Evolutionary conservation across 176 grass and related monocot species (phyloP).

Genomic region (Carex pumila): DNA sequence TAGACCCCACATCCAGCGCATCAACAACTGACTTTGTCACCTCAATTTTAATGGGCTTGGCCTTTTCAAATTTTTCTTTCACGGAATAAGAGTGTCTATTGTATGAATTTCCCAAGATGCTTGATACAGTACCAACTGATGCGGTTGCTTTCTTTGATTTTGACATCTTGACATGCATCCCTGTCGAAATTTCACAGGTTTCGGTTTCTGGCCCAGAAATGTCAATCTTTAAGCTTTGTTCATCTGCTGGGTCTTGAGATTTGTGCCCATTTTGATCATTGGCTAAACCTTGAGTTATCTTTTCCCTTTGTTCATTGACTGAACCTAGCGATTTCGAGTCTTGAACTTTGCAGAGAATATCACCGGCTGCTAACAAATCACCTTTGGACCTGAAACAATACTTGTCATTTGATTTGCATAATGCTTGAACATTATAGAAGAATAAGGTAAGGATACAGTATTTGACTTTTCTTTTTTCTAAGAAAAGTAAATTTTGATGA

Average conservation of each 20-base stretch:
- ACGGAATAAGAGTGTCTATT: background rate
- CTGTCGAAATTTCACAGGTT: constrained; percentile 22
- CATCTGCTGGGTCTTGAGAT: constrained; percentile 17
- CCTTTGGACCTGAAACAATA: constrained; percentile 36
- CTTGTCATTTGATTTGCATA: background rate
- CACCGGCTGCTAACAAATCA: constrained; percentile 59
- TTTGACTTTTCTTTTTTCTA: background rate
- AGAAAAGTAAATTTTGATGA: background rate
- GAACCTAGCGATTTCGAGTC: constrained; percentile 26
- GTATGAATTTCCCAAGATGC: constrained; percentile 56
- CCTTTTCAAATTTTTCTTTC: constrained; percentile 40
- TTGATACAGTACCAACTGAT: constrained; percentile 71
- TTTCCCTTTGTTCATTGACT: constrained; percentile 26
- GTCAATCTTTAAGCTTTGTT: constrained; percentile 8
- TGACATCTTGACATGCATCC: constrained; percentile 24
- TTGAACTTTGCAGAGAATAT: constrained; percentile 58
- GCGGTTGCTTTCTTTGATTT: constrained; percentile 56
- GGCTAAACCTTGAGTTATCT: constrained; percentile 18
- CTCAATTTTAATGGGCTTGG: constrained; percentile 65
- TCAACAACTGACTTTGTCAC: constrained; percentile 50
- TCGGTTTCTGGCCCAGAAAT: constrained; percentile 23
- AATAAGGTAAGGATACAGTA: background rate
- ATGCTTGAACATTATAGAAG: background rate
- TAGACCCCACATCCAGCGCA: constrained; percentile 29
- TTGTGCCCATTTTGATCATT: constrained; percentile 29